Evolutionary conservation across 2,329 filamentous ascomycete species (phyloP).

Genomic region (Aspergillus sp.): DNA sequence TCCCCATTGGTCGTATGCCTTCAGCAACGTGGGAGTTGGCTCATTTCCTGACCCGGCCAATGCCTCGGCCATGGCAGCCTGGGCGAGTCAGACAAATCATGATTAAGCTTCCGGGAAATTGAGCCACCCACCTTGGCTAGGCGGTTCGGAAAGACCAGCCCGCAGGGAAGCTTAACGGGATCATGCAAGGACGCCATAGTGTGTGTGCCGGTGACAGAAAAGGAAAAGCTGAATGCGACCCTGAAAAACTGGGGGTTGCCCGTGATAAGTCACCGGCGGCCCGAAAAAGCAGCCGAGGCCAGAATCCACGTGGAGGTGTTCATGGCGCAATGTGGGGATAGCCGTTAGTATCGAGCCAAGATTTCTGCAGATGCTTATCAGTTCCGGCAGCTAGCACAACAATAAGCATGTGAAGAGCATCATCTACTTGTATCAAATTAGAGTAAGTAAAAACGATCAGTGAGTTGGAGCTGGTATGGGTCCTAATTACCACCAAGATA

Average conservation of each 20-base stretch:
- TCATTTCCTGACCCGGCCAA: slow-evolving; percentile 51
- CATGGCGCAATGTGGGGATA: background rate
- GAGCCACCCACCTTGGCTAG: slow-evolving; percentile 45
- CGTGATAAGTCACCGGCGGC: background rate
- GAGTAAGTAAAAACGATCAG: too few relatives aligned
- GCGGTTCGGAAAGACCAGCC: slow-evolving; percentile 59
- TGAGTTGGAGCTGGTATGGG: too few relatives aligned
- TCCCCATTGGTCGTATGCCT: slow-evolving; percentile 57
- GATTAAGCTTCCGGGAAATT: background rate
- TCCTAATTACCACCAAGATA: too few relatives aligned
- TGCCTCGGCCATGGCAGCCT: slow-evolving; percentile 47
- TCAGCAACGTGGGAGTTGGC: slow-evolving; percentile 46
- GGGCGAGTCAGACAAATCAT: slow-evolving; percentile 16
- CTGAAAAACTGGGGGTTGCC: background rate
- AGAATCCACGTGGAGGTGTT: background rate
- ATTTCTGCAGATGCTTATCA: background rate
- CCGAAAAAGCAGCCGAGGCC: slow-evolving; percentile 4
- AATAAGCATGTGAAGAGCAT: background rate
- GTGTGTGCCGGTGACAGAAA: background rate
- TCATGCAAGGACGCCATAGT: slow-evolving; percentile 36
- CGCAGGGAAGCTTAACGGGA: slow-evolving; percentile 56
- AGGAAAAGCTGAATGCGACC: background rate
- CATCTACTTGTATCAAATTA: background rate
- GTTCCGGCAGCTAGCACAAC: background rate
- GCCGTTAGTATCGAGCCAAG: background rate